These are phyloP conservation scores for Plasmodium gonderi DNA, from an alignment of 169 alveolate genomes.

Conservation along the genomic window DNA sequence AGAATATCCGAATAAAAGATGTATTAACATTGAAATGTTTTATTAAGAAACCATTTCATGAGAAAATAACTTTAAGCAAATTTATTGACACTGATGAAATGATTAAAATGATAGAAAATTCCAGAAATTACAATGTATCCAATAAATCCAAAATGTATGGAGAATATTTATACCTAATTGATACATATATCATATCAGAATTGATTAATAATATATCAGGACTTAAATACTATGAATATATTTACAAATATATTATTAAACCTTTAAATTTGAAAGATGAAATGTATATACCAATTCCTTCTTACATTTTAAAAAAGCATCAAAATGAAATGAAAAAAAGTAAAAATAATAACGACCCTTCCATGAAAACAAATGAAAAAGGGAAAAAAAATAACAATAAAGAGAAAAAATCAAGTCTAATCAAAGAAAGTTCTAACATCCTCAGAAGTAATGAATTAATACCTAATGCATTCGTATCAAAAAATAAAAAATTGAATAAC, in stretches of 20 bases:
- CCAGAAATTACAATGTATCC: conserved; percentile 31
- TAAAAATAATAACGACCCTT: not conserved
- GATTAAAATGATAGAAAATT: conserved; percentile 75
- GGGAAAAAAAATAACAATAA: conserved; percentile 17
- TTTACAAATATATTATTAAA: conserved; percentile 48
- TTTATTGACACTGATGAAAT: conserved; percentile 66
- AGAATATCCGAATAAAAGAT: conserved; percentile 77
- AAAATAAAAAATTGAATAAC: conserved; percentile 12
- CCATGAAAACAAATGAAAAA: not conserved
- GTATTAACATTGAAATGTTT: conserved; percentile 76
- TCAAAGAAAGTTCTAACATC: not conserved
- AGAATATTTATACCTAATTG: conserved; percentile 47
- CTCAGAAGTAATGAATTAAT: conserved; percentile 9
- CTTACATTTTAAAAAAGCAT: conserved; percentile 15
- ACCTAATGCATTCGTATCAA: not conserved
- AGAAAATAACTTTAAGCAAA: conserved; percentile 72
- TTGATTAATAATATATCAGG: conserved; percentile 56
- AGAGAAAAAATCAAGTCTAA: not conserved
- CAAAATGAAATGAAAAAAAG: conserved; percentile 12
- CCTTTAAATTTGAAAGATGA: conserved; percentile 58
- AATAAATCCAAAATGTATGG: conserved; percentile 19
- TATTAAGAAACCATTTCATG: conserved; percentile 77
- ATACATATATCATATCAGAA: conserved; percentile 56
- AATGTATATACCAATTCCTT: conserved; percentile 62
- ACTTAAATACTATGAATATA: conserved; percentile 40